These are phyloP conservation scores for Microstroma glucosiphilum DNA, from an alignment of 1,284 basidiomycete genomes.

Conservation along the genomic window DNA sequence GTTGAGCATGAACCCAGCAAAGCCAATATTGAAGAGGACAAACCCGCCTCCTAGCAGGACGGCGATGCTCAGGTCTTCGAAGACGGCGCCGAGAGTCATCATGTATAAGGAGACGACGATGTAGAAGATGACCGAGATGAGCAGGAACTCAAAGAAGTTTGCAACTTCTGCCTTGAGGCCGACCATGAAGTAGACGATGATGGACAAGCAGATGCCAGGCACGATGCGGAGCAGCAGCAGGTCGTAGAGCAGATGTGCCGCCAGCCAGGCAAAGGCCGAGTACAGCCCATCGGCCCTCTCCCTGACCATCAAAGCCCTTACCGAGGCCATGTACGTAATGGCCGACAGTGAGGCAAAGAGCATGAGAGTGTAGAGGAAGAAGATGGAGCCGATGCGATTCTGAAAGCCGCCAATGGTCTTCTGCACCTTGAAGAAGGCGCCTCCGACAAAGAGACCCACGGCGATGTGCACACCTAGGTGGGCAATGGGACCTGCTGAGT, in stretches of 20 bases:
- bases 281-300: conserved; percentile 37
- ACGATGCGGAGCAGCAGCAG: conserved; percentile 26
- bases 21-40: conserved; percentile 38
- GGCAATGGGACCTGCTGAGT: conserved; percentile 26
- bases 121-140: conserved; percentile 32
- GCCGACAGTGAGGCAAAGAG: conserved; percentile 29
- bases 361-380: conserved; percentile 33
- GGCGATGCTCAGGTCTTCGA: conserved; percentile 28
- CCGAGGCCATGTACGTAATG: conserved; percentile 20
- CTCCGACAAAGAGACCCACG: conserved; percentile 35
- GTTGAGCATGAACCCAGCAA: conserved; percentile 38
- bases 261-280: conserved; percentile 26
- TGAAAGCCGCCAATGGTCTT: conserved; percentile 33
- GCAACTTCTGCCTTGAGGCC: conserved; percentile 23
- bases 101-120: conserved; percentile 28
- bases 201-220: conserved; percentile 22
- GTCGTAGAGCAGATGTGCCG: conserved; percentile 31
- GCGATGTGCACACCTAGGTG: conserved; percentile 27
- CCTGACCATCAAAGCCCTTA: conserved; percentile 34
- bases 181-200: conserved; percentile 37
- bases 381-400: conserved; percentile 40
- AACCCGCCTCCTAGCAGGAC: conserved; percentile 28
- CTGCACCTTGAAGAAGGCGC: conserved; percentile 35
- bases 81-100: conserved; percentile 28
- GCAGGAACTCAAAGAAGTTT: conserved; percentile 36